Conservation (phyloP, 1,284 basidiomycete genomes). For the Sparassis latifolia region DNA sequence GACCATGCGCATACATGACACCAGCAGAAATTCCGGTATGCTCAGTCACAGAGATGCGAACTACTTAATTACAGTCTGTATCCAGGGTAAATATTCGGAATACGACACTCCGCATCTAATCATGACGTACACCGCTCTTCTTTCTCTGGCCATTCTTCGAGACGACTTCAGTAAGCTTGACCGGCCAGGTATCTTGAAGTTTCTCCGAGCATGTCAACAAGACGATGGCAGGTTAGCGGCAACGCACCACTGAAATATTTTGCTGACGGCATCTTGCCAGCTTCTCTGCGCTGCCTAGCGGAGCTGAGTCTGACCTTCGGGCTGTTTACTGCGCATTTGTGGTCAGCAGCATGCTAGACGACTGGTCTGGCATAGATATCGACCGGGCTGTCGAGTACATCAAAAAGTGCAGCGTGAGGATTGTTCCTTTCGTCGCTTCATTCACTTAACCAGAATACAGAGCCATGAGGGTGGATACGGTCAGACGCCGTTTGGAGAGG, state of each 20-base stretch:
- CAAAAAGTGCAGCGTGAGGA: constrained; percentile 59
- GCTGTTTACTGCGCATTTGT: constrained; percentile 89
- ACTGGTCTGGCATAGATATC: constrained; percentile 72
- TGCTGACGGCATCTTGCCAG: constrained; percentile 31
- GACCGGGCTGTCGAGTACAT: constrained; percentile 59
- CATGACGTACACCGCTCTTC: constrained; percentile 85
- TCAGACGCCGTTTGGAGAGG: constrained; percentile 76
- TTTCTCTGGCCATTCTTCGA: constrained; percentile 76
- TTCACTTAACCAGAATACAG: constrained; percentile 33
- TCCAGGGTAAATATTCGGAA: constrained; percentile 34
- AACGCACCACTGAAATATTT: neutral
- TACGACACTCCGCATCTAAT: constrained; percentile 79
- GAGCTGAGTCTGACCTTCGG: constrained; percentile 68
- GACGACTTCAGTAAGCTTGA: constrained; percentile 73
- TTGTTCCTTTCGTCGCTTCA: constrained; percentile 2
- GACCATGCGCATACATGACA: constrained; percentile 67
- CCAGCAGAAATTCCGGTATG: constrained; percentile 19
- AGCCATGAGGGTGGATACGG: constrained; percentile 93
- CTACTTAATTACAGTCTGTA: neutral
- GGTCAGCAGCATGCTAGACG: constrained; percentile 69
- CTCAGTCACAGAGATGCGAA: neutral
- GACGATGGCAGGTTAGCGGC: constrained; percentile 73
- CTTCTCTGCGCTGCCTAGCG: constrained; percentile 68
- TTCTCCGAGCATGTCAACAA: constrained; percentile 68
- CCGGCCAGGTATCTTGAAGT: constrained; percentile 50